Evolutionary conservation across 2,329 filamentous ascomycete species (phyloP).

Genomic region (Curvularia eragrostidis): DNA sequence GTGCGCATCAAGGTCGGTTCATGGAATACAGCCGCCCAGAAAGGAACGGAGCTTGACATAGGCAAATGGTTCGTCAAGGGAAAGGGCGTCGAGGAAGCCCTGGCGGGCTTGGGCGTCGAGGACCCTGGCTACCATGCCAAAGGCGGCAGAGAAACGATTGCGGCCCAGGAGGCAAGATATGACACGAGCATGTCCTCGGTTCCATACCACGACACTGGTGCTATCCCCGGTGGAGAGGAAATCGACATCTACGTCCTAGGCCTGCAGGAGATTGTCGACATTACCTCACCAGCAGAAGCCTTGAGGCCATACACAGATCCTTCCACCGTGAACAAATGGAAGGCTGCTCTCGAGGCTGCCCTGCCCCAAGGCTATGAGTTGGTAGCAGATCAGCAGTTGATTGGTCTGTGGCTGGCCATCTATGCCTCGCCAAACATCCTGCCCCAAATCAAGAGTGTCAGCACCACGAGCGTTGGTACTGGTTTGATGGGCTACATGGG

Average conservation of each 20-base stretch:
- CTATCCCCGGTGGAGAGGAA: constrained; percentile 66
- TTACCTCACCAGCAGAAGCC: constrained; percentile 80
- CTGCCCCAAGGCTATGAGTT: constrained; percentile 79
- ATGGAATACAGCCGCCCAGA: constrained; percentile 91
- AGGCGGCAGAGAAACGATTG: constrained; percentile 54
- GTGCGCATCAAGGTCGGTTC: constrained; percentile 89
- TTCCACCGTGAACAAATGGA: constrained; percentile 77
- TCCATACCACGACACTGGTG: constrained; percentile 54
- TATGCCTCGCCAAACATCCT: constrained; percentile 82
- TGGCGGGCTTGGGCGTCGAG: constrained; percentile 60
- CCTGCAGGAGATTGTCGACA: constrained; percentile 89
- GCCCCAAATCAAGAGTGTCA: constrained; percentile 78
- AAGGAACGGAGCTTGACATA: constrained; percentile 86
- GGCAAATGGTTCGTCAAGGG: constrained; percentile 86
- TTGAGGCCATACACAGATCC: constrained; percentile 78
- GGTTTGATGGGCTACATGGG: constrained; percentile 92
- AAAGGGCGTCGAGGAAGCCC: constrained; percentile 69
- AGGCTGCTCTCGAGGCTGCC: constrained; percentile 73
- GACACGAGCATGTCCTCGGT: constrained; percentile 53
- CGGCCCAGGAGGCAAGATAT: constrained; percentile 56
- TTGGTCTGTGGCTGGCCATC: constrained; percentile 82
- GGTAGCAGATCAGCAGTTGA: constrained; percentile 81
- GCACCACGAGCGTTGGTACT: constrained; percentile 83
- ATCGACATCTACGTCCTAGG: constrained; percentile 89
- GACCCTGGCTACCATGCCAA: constrained; percentile 38